These are phyloP conservation scores for Streptanthus diversifolius DNA, from an alignment of 345 rosid species.

Conservation along the genomic window DNA sequence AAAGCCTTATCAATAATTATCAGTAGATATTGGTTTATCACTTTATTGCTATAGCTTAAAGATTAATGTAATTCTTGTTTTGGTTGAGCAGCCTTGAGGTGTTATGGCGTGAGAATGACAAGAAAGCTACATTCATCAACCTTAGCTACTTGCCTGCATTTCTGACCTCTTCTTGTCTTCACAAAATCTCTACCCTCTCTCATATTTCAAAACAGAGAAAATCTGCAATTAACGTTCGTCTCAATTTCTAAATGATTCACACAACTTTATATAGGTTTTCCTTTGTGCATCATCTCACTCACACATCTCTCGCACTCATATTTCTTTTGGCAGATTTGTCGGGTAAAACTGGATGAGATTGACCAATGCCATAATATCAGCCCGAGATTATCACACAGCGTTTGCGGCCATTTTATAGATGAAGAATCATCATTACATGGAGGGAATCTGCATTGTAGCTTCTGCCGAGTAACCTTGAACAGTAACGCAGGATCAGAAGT, in stretches of 20 bases:
- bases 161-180: slow-evolving; percentile 80
- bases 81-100: slow-evolving; percentile 62
- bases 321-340: slow-evolving; percentile 51
- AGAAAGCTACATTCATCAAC: slow-evolving; percentile 60
- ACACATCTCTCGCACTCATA: background rate
- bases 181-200: slow-evolving; percentile 50
- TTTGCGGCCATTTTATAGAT: slow-evolving; percentile 65
- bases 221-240: slow-evolving; percentile 28
- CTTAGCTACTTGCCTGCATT: slow-evolving; percentile 83
- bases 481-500: slow-evolving; percentile 37
- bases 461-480: slow-evolving; percentile 50
- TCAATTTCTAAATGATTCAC: background rate
- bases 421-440: slow-evolving; percentile 28
- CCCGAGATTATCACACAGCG: slow-evolving; percentile 53
- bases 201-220: slow-evolving; percentile 44
- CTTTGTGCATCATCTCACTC: background rate
- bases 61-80: background rate
- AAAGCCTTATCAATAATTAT: background rate
- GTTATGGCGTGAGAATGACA: slow-evolving; percentile 60
- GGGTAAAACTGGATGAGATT: slow-evolving; percentile 67
- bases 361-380: slow-evolving; percentile 52
- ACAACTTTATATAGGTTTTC: background rate
- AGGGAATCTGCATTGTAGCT: slow-evolving; percentile 52
- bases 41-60: background rate
- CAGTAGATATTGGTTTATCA: background rate